Evolutionary conservation across 140 eudicot genomes (phyloP).

Genomic region (Oenanthe javanica): DNA sequence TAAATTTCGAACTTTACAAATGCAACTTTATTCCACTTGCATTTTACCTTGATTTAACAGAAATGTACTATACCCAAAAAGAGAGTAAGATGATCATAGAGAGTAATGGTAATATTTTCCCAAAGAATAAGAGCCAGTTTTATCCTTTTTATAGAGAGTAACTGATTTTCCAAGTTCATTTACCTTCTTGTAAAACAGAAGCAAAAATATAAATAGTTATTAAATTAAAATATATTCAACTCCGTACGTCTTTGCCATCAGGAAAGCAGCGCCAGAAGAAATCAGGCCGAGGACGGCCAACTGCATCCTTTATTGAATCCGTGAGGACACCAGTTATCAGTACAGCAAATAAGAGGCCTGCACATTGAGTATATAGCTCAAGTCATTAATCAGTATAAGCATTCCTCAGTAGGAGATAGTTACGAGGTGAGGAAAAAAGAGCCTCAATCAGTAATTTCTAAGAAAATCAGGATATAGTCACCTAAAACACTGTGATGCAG

Average conservation of each 20-base stretch:
- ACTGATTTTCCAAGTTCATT: not conserved
- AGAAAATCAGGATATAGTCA: constrained; percentile 10
- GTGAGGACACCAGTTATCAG: constrained; percentile 72
- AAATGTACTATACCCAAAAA: not conserved
- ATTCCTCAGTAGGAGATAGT: not conserved
- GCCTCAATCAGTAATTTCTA: not conserved
- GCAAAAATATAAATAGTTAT: not conserved
- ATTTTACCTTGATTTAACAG: not conserved
- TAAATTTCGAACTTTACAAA: not conserved
- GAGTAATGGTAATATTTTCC: not conserved
- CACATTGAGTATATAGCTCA: constrained; percentile 12
- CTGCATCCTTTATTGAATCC: constrained; percentile 64
- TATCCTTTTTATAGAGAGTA: not conserved
- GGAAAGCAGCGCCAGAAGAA: constrained; percentile 88
- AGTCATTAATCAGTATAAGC: not conserved
- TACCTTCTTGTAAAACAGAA: not conserved
- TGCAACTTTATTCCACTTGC: not conserved
- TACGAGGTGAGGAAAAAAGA: not conserved
- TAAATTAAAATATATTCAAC: not conserved
- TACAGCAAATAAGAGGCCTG: constrained; percentile 70
- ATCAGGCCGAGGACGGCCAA: constrained; percentile 76
- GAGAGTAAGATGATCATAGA: not conserved
- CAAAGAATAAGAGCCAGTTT: not conserved
- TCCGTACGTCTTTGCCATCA: constrained; percentile 56
- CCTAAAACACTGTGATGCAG: constrained; percentile 69